Evolutionary conservation across 2,329 filamentous ascomycete genomes (phyloP), one percentile per base, ranked within the genome.

Genomic region (Spiromastix sp.): DNA sequence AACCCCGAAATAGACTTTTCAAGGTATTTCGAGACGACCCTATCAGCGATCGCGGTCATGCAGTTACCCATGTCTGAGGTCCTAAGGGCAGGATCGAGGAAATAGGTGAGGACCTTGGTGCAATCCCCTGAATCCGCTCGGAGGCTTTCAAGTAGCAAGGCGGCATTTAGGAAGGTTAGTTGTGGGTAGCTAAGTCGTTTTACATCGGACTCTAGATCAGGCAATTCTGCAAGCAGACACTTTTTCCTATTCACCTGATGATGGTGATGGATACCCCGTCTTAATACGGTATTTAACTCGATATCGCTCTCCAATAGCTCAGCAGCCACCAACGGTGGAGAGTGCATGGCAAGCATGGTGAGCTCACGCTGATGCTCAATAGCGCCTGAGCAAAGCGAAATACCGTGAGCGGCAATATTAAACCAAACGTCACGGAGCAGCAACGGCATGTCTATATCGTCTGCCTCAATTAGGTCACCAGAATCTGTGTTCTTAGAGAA

Each of bases 221-320:
- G 85, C 18, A 98, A 67, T 30, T 91, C 71, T 42, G 76, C 72
- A 3, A 71, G 69, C 15, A 99, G 70, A 5, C 77, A 72, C 50
- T 79, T 83, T 65, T 93, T 95, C 54, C 94, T 86, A 42, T 81
- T 74, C 36, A 85, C 79, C 30, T 56, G 56, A 42, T 87, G 77
- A 19, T 89, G 82, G 4, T 79, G 74, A 43, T 77, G 85, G 67
- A 85, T 84, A 12, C 87, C 89, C 41, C 91, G 77, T 40, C 89
- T 79, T 33, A 99, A 68, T 12, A 96, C 82, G 1, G 86, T 93
- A 52, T 98, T 96, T 26, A 98, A 72, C 52, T 98, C 91, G 37
- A 99, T 89, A 46, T 96, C 91, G 55, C 87, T 95, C 58, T 98
- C 91, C 7, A 91, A 72, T 52, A 93, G 80, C 48, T 94, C 87